Evolutionary conservation across 2,329 filamentous ascomycete genomes (phyloP), one percentile per base, ranked within the genome.

Genomic region (Colletotrichum paranaense): DNA sequence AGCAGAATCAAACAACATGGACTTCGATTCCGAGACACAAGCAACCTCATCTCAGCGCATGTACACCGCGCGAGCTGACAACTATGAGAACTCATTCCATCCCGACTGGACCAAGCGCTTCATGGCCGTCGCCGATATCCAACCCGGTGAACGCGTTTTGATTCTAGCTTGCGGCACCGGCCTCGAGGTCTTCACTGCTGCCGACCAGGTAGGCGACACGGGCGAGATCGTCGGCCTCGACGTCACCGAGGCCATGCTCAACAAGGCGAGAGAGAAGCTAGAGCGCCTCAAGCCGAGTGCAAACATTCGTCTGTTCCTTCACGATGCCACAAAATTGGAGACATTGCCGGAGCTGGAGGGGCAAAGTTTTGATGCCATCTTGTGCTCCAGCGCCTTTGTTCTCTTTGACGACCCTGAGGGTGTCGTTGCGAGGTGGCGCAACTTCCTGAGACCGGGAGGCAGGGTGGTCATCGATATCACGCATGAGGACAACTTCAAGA

Each of bases 141-240:
- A 72, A 16, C 59, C 76, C 0, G 78, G 79, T n/a, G 72, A 82
- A 52, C 75, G 71, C 26, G 72, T 82, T 28, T 79, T 83, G 4
- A 75, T 77, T 38, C 78, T 82, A n/a, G 80, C 77, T 35, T 83
- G 81, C 70, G 82, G 81, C n/a, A 83, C 81, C 12, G 81, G 80
- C 5, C 75, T 82, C 3, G 80, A 82, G 24, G 75, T 77, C 8
- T 78, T 79, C 63, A 75, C 79, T 19, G 78, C 80, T n/a, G 80
- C 79, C 1, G 76, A 78, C 2, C 52, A 35, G 4, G 76, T 81
- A 11, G 78, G 79, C 11, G 75, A 76, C 1, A 55, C 74, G 2
- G 82, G 80, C 9, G 59, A 68, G 35, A 75, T 83, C 19, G 53
- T 81, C 9, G 81, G 77, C 22, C 76, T 82, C n/a, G 81, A 83